A percentile compares a stretch with the other conserved stretches of the same genome.
Conservation (phyloP, 2,329 filamentous ascomycete species). For the Xylaria sp. region DNA sequence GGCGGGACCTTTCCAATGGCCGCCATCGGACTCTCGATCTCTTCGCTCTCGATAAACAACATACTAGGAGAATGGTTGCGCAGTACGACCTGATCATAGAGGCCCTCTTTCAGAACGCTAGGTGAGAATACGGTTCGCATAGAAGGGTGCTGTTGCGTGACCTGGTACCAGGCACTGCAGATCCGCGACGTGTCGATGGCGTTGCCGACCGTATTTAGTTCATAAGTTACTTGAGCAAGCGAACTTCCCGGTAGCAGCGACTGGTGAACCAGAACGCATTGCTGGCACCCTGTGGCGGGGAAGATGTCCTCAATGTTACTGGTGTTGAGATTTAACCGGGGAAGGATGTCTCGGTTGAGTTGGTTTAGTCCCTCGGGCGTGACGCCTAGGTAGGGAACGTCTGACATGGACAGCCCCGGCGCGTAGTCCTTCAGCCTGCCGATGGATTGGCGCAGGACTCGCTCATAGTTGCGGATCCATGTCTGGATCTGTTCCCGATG, state of each 20-base stretch:
- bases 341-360: conserved; percentile 56
- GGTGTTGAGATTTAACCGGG: conserved; percentile 54
- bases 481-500: conserved; percentile 56
- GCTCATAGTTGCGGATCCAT: conserved; percentile 61
- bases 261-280: conserved; percentile 61
- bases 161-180: conserved; percentile 61
- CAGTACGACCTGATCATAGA: conserved; percentile 62
- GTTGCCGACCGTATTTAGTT: conserved; percentile 54
- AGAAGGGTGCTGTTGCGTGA: conserved; percentile 57
- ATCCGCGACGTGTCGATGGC: conserved; percentile 56
- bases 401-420: conserved; percentile 61
- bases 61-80: conserved; percentile 60
- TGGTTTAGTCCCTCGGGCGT: conserved; percentile 58
- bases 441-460: conserved; percentile 57
- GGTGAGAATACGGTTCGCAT: conserved; percentile 63
- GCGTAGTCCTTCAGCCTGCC: conserved; percentile 53
- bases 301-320: conserved; percentile 61
- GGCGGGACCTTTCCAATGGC: conserved; percentile 56
- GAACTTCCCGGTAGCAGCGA: conserved; percentile 54
- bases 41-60: conserved; percentile 61
- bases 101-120: conserved; percentile 58
- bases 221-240: conserved; percentile 59
- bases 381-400: conserved; percentile 59
- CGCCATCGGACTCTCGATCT: conserved; percentile 52
- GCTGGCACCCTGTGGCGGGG: conserved; percentile 59